Percentiles rank a stretch among this genome's conserved stretches.
Conservation (phyloP, 108 stramenopile species). For the Cyclotella baltica region DNA sequence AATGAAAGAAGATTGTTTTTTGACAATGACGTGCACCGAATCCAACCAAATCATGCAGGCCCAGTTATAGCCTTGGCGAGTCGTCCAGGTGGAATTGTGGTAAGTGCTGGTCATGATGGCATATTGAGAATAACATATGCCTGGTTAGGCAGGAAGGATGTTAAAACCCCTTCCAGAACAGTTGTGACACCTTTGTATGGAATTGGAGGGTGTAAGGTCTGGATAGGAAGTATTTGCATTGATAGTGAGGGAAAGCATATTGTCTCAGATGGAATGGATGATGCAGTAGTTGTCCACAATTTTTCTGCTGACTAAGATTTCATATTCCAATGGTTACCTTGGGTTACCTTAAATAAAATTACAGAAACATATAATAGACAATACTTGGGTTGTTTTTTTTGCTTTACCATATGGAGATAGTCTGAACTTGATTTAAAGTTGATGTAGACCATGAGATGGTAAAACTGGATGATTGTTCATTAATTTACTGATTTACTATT, state of each 20-base stretch:
- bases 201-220: conserved; percentile 48
- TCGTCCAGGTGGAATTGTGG: conserved; percentile 63
- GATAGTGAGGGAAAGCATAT: conserved; percentile 48
- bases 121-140: conserved; percentile 58
- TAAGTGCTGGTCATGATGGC: conserved; percentile 73
- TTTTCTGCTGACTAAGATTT: conserved; percentile 31
- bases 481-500: too few species aligned
- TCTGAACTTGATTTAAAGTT: too few species aligned
- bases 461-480: too few species aligned
- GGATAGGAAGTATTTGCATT: conserved; percentile 53
- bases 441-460: too few species aligned
- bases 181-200: conserved; percentile 37
- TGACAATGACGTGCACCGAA: conserved; percentile 11
- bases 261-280: conserved; percentile 49
- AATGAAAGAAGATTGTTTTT: conserved; percentile 7
- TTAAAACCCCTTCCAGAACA: not conserved
- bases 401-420: too few species aligned
- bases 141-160: conserved; percentile 32
- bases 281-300: conserved; percentile 56
- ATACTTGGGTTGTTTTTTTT: too few species aligned
- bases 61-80: conserved; percentile 56
- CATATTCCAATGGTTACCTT: too few species aligned
- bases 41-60: conserved; percentile 61
- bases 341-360: too few species aligned
- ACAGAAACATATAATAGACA: too few species aligned